A percentile compares a stretch with the other conserved stretches of the same genome.
Evolutionary conservation across 441 rosid species (phyloP).

Genomic region (Theobroma grandiflorum): DNA sequence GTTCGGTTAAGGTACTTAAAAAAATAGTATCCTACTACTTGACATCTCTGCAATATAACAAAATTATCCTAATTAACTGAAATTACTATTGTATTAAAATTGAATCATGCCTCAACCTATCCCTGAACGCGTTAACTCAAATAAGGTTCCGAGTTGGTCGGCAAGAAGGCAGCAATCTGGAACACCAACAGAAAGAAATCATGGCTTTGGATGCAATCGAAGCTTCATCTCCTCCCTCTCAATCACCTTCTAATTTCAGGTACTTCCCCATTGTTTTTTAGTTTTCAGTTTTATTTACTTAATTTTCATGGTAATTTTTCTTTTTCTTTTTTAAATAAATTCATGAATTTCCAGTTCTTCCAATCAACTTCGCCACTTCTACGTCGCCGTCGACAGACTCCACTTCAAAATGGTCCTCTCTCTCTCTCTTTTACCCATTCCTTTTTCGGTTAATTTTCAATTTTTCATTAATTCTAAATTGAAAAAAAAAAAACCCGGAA

Average conservation of each 20-base stretch:
- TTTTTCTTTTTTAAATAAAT: background rate
- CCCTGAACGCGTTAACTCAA: background rate
- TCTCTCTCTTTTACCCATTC: background rate
- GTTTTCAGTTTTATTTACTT: background rate
- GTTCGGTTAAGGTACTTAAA: no score
- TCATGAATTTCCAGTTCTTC: constrained; percentile 8
- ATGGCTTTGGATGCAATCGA: constrained; percentile 54
- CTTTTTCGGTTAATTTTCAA: background rate
- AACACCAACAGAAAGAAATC: background rate
- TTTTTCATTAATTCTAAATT: background rate
- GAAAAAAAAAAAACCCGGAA: background rate
- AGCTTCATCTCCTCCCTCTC: constrained; percentile 56
- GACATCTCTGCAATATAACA: no score
- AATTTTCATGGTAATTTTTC: background rate
- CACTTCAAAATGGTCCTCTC: constrained; percentile 76
- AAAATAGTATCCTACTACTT: no score
- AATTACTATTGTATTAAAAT: no score
- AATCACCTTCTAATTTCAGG: constrained; percentile 54
- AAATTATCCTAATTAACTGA: no score
- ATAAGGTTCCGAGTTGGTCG: background rate
- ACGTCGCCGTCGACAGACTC: constrained; percentile 81
- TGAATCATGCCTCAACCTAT: no score
- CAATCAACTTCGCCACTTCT: constrained; percentile 78
- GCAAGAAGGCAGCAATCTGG: background rate
- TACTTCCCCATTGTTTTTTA: constrained; percentile 10